Evolutionary conservation across 2,329 filamentous ascomycete genomes (phyloP), one percentile per base, ranked within the genome.

Genomic region (Trichophyton equinum): DNA sequence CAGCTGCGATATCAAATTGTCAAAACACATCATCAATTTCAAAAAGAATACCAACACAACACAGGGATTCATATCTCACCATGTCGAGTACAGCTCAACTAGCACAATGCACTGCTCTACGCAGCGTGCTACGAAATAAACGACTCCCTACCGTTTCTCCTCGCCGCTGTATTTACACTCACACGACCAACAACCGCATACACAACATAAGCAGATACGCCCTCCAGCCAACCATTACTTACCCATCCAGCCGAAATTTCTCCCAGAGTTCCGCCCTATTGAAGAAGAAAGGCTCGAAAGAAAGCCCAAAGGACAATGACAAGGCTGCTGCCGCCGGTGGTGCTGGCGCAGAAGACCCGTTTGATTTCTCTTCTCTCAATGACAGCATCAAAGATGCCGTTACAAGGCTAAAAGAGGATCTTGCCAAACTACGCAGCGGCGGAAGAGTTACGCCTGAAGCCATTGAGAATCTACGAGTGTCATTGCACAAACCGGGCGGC

Each of bases 391-490:
- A 78, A 11, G 77, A 77, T 60, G 77, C 80, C 0, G 73, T 84
- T 9, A 77, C 81, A 60, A 78, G 77, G 58, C 74, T 89, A 25
- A 83, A 82, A 64, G 79, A 81, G 65, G 82, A 86, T 8, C 73
- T 88, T 1, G 78, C 80, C 1, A 85, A 85, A 68, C 74, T 88
- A 11, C 77, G 84, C 3, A 78, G 81, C 0, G 83, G 84, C 4
- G 85, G 85, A 0, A 74, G 83, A 27, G 79, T 86, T 68, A 86
- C 85, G 63, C 81, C 83, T 0, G 80, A 84, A 56, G 70, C 80
- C 1, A 75, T 88, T 33, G 85, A 88, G 71, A 75, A 72, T 20
- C 67, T 88, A 59, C 78, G 79, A 42, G 85, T 88, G n/a, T 75
- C 79, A 57, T 67, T 85, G 56, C 38, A 25, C n/a, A 57, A 18